phyloP scores from a whole-genome alignment of 345 rosid species.

The Camelina neglecta region DNA sequence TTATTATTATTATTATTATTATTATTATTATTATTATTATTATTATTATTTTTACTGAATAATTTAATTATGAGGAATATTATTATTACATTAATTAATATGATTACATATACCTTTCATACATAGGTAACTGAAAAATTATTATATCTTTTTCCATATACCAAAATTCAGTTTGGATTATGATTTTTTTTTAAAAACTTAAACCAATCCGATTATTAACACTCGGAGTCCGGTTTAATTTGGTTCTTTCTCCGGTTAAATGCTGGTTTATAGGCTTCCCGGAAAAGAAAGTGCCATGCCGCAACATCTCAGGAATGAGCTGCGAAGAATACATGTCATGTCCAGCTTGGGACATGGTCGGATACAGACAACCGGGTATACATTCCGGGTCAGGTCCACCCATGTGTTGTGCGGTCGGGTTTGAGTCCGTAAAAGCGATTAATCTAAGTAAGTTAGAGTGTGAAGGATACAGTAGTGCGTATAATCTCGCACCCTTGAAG shows the following conservation, averaged over 20 bases:
- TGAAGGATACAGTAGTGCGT: conserved; percentile 88
- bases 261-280: conserved; percentile 59
- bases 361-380: conserved; percentile 44
- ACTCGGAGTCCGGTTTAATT: background rate
- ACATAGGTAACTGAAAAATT: background rate
- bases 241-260: background rate
- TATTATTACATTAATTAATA: background rate
- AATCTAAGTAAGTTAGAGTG: conserved; percentile 72
- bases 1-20: no score
- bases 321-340: conserved; percentile 83
- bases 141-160: background rate
- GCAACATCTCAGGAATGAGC: conserved; percentile 91
- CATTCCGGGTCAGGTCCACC: conserved; percentile 58
- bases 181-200: background rate
- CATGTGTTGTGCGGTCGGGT: conserved; percentile 77
- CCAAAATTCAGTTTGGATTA: background rate
- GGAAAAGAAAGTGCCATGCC: conserved; percentile 73
- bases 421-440: conserved; percentile 74
- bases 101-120: background rate
- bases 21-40: no score
- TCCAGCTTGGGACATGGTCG: conserved; percentile 70
- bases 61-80: no score
- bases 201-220: background rate
- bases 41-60: no score
- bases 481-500: conserved; percentile 70